These are phyloP conservation scores for Kuraishia molischiana DNA, from an alignment of 805 yeast genomes.

Conservation along the genomic window DNA sequence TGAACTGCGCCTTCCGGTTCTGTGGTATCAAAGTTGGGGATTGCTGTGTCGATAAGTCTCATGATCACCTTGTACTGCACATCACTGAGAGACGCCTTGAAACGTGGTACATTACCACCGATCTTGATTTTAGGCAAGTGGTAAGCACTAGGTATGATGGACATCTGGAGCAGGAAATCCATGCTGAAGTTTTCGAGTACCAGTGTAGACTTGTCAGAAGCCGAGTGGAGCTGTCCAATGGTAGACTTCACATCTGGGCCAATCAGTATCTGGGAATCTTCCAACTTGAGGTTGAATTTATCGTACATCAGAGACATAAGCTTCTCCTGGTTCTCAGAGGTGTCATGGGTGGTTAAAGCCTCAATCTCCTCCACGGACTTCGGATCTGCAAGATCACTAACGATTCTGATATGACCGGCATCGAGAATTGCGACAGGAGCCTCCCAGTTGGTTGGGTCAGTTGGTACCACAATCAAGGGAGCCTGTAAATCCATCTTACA, in stretches of 20 bases:
- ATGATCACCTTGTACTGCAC: conserved; percentile 84
- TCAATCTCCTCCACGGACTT: conserved; percentile 59
- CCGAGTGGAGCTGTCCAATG: conserved; percentile 56
- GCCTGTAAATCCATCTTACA: conserved; percentile 87
- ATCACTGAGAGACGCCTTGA: conserved; percentile 71
- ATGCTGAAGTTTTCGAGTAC: conserved; percentile 71
- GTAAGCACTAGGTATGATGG: conserved; percentile 75
- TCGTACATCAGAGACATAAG: conserved; percentile 83
- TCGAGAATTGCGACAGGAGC: conserved; percentile 89
- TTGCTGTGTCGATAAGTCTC: conserved; percentile 59
- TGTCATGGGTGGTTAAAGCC: conserved; percentile 38
- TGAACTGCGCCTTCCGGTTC: conserved; percentile 23
- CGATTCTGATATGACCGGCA: conserved; percentile 88
- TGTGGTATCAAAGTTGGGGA: conserved; percentile 40
- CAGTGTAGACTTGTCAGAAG: conserved; percentile 31
- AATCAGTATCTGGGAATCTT: conserved; percentile 81
- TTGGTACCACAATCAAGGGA: conserved; percentile 80
- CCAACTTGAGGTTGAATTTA: conserved; percentile 63
- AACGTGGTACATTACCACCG: conserved; percentile 66
- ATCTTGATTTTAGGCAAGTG: conserved; percentile 64
- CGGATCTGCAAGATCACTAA: conserved; percentile 71
- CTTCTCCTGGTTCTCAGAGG: conserved; percentile 59
- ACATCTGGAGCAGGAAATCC: conserved; percentile 66
- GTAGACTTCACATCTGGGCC: conserved; percentile 78
- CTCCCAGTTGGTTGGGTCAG: conserved; percentile 67